Conservation (phyloP, 2,329 filamentous ascomycete species). For the Calonectria fujianensis region DNA sequence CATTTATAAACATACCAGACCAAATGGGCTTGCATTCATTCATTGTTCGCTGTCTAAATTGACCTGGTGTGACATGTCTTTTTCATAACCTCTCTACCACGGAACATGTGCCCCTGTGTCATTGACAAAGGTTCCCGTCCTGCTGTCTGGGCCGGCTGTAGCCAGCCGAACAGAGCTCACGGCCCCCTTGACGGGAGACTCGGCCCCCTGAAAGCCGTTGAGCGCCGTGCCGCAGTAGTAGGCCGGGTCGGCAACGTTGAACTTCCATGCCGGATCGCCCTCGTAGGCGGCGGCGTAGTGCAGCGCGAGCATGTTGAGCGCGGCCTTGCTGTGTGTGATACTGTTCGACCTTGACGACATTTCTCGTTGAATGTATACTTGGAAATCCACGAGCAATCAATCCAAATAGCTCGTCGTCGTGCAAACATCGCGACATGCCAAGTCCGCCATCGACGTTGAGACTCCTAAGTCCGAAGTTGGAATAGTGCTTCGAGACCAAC, state of each 20-base stretch:
- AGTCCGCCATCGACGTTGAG: constrained; percentile 33
- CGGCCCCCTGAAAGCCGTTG: constrained; percentile 36
- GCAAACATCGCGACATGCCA: constrained; percentile 14
- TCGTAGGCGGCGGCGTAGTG: constrained; percentile 43
- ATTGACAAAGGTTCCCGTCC: constrained; percentile 39
- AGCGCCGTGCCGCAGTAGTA: constrained; percentile 36
- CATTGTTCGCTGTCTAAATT: constrained; percentile 1
- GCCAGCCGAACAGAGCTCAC: constrained; percentile 34
- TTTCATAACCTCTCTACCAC: constrained; percentile 28
- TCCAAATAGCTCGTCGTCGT: not conserved
- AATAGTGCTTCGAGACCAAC: constrained; percentile 40
- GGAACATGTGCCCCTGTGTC: constrained; percentile 31
- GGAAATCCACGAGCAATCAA: not conserved
- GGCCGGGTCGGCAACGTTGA: constrained; percentile 42
- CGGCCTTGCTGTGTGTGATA: constrained; percentile 44
- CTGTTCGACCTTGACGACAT: too few relatives aligned
- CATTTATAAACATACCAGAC: constrained; percentile 38
- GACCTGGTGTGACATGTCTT: not conserved
- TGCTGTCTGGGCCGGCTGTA: constrained; percentile 27
- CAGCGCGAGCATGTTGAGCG: constrained; percentile 47
- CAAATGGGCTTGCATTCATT: not conserved
- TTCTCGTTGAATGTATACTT: not conserved
- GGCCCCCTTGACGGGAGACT: constrained; percentile 34
- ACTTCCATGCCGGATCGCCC: constrained; percentile 37
- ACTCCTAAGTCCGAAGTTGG: constrained; percentile 45